Conservation (phyloP, 768 basidiomycete species). For the Steccherinum ochraceum region DNA sequence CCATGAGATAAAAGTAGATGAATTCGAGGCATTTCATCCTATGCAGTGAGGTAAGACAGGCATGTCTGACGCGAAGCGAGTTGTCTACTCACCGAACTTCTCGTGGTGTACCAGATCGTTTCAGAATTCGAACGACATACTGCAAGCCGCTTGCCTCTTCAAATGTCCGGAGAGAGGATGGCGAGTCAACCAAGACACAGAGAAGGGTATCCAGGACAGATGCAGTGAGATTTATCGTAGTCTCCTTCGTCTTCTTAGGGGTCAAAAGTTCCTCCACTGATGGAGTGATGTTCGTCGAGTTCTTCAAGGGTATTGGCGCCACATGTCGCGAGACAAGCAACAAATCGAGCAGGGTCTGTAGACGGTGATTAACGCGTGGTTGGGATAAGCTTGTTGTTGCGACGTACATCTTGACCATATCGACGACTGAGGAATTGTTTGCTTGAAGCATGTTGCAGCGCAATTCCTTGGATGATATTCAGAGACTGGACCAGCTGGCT, state of each 20-base stretch:
- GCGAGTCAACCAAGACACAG: constrained; percentile 85
- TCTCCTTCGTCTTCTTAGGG: constrained; percentile 18
- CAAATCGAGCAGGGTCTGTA: constrained; percentile 65
- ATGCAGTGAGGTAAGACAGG: not conserved
- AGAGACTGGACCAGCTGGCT: constrained; percentile 54
- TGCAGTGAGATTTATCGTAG: constrained; percentile 44
- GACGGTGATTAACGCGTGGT: not conserved
- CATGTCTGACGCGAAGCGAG: not conserved
- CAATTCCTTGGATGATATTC: constrained; percentile 71
- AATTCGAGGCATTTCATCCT: constrained; percentile 98
- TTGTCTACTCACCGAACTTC: constrained; percentile 65
- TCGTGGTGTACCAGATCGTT: constrained; percentile 78
- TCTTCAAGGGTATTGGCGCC: constrained; percentile 20
- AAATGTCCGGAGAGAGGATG: constrained; percentile 66
- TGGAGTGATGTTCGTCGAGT: constrained; percentile 16
- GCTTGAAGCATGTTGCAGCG: constrained; percentile 59
- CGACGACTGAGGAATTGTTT: constrained; percentile 66
- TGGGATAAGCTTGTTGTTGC: constrained; percentile 1
- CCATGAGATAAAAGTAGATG: constrained; percentile 89
- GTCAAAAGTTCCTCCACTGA: too few species aligned
- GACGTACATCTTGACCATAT: constrained; percentile 59
- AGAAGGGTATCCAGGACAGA: constrained; percentile 77
- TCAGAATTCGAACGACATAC: constrained; percentile 79
- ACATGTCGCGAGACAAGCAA: constrained; percentile 67
- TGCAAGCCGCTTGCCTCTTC: constrained; percentile 76